A percentile compares a stretch with the other conserved stretches of the same genome.
These are phyloP conservation scores for Coniochaeta ligniaria DNA, from an alignment of 2,329 filamentous ascomycete genomes.

Conservation along the genomic window DNA sequence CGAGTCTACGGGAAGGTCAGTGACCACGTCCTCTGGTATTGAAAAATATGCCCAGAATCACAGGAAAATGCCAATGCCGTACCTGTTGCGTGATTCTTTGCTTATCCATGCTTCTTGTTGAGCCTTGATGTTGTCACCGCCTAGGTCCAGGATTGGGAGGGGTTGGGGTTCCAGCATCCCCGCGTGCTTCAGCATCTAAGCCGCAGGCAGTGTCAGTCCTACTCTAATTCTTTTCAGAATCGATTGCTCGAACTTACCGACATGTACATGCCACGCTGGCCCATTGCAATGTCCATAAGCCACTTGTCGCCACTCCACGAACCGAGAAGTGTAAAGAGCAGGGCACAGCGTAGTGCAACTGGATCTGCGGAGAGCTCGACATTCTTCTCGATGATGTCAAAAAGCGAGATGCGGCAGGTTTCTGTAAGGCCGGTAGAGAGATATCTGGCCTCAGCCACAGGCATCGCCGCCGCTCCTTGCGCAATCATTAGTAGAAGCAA, in stretches of 20 bases:
- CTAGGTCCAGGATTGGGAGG: not conserved
- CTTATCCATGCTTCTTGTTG: constrained; percentile 60
- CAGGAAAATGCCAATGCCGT: constrained; percentile 21
- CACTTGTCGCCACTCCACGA: constrained; percentile 72
- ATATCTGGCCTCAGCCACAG: constrained; percentile 56
- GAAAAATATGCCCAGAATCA: not conserved
- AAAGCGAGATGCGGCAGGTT: constrained; percentile 64
- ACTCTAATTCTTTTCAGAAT: not conserved
- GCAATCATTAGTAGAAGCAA: constrained; percentile 67
- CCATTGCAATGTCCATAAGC: constrained; percentile 72
- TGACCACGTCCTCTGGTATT: not conserved
- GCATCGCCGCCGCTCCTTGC: constrained; percentile 60
- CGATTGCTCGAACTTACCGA: constrained; percentile 35
- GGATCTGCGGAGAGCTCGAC: constrained; percentile 61
- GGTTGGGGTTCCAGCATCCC: constrained; percentile 53
- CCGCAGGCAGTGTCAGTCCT: not conserved
- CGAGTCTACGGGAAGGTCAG: constrained; percentile 38
- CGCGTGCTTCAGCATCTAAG: constrained; percentile 60
- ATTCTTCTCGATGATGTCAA: constrained; percentile 66
- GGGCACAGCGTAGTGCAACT: constrained; percentile 55
- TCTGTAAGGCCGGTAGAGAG: constrained; percentile 61
- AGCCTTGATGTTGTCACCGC: constrained; percentile 34
- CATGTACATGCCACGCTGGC: constrained; percentile 66
- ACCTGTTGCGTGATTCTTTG: constrained; percentile 57
- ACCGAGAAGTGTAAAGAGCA: constrained; percentile 61